These are phyloP conservation scores for Russula foetens DNA, from an alignment of 768 basidiomycete genomes.

Conservation along the genomic window DNA sequence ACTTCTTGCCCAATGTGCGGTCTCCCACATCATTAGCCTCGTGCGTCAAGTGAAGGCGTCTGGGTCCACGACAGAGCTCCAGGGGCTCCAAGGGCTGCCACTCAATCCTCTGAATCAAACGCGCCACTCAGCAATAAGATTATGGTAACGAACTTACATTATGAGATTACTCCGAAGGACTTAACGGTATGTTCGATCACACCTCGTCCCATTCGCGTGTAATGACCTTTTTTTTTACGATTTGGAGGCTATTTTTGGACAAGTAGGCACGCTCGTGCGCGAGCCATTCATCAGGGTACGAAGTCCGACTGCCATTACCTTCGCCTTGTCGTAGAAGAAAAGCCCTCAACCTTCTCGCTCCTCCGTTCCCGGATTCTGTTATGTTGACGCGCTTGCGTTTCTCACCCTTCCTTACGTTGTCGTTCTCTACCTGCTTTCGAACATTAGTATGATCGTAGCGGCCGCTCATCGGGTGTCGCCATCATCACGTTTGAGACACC, in stretches of 20 bases:
- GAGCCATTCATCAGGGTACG: conserved; percentile 96
- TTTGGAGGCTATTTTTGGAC: conserved; percentile 76
- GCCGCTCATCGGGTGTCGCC: conserved; percentile 81
- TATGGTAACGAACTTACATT: conserved; percentile 82
- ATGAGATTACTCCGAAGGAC: conserved; percentile 85
- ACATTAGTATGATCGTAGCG: conserved; percentile 90
- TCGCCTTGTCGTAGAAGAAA: conserved; percentile 51
- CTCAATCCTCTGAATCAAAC: neutral
- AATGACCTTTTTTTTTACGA: neutral
- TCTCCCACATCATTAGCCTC: conserved; percentile 1
- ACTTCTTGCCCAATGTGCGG: neutral
- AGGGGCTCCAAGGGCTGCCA: neutral
- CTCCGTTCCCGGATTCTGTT: conserved; percentile 22
- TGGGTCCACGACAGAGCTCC: conserved; percentile 17
- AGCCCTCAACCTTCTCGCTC: conserved; percentile 36
- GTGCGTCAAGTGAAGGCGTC: conserved; percentile 9
- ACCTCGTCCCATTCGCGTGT: conserved; percentile 1
- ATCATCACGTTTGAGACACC: conserved; percentile 71
- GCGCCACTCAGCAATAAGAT: conserved; percentile 33
- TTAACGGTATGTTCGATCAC: conserved; percentile 52
- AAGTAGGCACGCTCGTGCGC: conserved; percentile 85
- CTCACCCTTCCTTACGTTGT: neutral
- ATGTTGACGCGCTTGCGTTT: conserved; percentile 19
- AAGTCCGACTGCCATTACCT: conserved; percentile 36
- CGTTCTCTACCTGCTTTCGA: conserved; percentile 31